Percentiles rank a stretch among this genome's conserved stretches.
phyloP scores from a whole-genome alignment of 2,329 filamentous ascomycete species.

The Raffaelea arxii region DNA sequence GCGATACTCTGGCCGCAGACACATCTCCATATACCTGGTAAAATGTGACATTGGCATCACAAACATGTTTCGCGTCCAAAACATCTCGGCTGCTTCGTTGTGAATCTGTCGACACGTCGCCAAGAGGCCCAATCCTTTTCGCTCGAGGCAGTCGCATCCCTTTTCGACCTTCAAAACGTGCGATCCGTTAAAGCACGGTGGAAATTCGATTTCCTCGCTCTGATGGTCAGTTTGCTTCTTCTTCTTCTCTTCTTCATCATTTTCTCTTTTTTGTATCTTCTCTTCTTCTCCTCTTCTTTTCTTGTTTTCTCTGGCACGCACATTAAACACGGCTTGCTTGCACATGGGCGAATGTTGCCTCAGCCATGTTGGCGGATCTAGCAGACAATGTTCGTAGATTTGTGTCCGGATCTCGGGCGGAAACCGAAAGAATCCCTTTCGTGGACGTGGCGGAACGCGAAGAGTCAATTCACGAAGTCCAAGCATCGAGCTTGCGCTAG shows the following conservation, averaged over 20 bases:
- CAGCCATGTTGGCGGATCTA: slow-evolving; percentile 6
- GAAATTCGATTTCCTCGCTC: too few species aligned
- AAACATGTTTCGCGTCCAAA: slow-evolving; percentile 12
- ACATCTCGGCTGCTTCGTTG: slow-evolving; percentile 10
- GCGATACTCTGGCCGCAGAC: slow-evolving; percentile 8
- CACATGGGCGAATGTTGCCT: not conserved
- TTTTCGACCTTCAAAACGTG: not conserved
- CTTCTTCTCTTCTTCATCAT: not conserved
- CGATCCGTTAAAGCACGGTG: not conserved
- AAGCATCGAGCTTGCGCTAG: too few species aligned
- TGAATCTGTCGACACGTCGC: slow-evolving; percentile 9
- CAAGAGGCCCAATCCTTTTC: slow-evolving; percentile 10
- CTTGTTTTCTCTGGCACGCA: not conserved
- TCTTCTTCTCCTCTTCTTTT: not conserved
- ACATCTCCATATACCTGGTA: slow-evolving; percentile 1
- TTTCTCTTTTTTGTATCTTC: not conserved
- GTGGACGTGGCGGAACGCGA: not conserved
- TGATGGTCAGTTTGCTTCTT: not conserved
- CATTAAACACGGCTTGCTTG: not conserved
- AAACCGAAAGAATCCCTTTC: slow-evolving; percentile 4
- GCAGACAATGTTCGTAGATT: slow-evolving; percentile 8
- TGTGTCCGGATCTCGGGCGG: slow-evolving; percentile 7
- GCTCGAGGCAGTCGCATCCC: slow-evolving; percentile 3
- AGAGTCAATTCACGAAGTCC: too few species aligned
- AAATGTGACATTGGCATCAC: not conserved